A percentile compares a stretch with the other conserved stretches of the same genome.
Conservation (phyloP, 1,284 basidiomycete species). For the Exobasidium rhododendri region DNA sequence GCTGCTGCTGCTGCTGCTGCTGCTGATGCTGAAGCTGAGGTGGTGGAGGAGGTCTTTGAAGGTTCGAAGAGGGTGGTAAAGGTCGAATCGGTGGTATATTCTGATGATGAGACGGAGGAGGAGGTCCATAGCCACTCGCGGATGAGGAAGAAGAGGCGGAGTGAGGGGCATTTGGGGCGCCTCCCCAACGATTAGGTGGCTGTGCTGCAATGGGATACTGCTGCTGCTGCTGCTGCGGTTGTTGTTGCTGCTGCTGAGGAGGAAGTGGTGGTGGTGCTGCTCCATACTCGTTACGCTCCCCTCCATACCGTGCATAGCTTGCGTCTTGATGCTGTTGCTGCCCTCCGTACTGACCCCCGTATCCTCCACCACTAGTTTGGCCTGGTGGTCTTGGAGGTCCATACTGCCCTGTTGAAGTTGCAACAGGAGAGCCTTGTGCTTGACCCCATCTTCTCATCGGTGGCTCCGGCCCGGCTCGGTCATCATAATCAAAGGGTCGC, state of each 20-base stretch:
- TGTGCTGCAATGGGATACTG: background rate
- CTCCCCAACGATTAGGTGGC: background rate
- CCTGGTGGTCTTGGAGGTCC: background rate
- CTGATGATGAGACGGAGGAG: background rate
- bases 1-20: background rate
- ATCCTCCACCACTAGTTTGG: background rate
- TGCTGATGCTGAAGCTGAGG: no score
- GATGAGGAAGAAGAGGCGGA: no score
- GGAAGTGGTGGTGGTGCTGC: background rate
- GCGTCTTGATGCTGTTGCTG: no score
- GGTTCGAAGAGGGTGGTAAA: conserved; percentile 12
- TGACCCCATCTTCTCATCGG: conserved; percentile 10
- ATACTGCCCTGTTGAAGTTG: background rate
- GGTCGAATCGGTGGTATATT: background rate
- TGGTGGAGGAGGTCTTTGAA: conserved; percentile 16
- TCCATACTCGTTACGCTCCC: background rate
- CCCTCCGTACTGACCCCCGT: conserved; percentile 17
- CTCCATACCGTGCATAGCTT: background rate
- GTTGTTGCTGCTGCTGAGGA: conserved; percentile 10
- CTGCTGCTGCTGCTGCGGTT: no score
- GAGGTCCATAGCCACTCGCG: background rate
- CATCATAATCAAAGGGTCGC: background rate
- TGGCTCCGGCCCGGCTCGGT: conserved; percentile 1
- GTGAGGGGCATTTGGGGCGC: background rate
- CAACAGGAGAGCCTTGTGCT: background rate